These are phyloP conservation scores for Gynandropsis gynandra DNA, from an alignment of 345 rosid species.

Conservation along the genomic window DNA sequence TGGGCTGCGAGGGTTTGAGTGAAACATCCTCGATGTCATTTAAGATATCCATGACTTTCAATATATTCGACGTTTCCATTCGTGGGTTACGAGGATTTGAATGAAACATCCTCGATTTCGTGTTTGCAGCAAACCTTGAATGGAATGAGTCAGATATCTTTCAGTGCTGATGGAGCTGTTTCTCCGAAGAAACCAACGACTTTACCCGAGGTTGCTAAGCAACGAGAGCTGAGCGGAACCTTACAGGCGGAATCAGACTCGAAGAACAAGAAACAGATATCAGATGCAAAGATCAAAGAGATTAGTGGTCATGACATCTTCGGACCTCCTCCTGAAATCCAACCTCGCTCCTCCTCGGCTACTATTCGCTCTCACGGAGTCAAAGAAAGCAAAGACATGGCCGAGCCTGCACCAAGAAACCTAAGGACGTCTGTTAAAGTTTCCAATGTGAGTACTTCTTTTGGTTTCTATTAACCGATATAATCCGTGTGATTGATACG, in stretches of 20 bases:
- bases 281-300: slow-evolving; percentile 74
- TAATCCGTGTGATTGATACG: too few relatives aligned
- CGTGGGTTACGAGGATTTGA: too few relatives aligned
- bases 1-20: too few relatives aligned
- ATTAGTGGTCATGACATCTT: slow-evolving; percentile 84
- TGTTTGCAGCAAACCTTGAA: slow-evolving; percentile 56
- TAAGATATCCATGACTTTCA: too few relatives aligned
- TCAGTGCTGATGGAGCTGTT: slow-evolving; percentile 56
- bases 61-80: too few relatives aligned
- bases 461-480: not conserved
- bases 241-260: slow-evolving; percentile 50
- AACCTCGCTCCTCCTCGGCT: slow-evolving; percentile 57
- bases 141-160: slow-evolving; percentile 81
- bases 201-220: slow-evolving; percentile 77
- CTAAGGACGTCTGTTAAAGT: slow-evolving; percentile 68
- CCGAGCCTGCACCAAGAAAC: slow-evolving; percentile 59
- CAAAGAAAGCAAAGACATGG: slow-evolving; percentile 52
- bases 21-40: too few relatives aligned
- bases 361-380: slow-evolving; percentile 44
- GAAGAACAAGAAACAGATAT: slow-evolving; percentile 60
- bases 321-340: slow-evolving; percentile 64
- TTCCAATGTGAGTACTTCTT: slow-evolving; percentile 49
- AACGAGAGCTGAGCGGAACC: slow-evolving; percentile 70
- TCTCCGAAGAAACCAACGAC: slow-evolving; percentile 70
- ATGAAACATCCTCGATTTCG: not conserved